Percentiles rank a stretch among this genome's conserved stretches.
Conservation (phyloP, 108 stramenopile species). For the Cylindrotheca fusiformis region DNA sequence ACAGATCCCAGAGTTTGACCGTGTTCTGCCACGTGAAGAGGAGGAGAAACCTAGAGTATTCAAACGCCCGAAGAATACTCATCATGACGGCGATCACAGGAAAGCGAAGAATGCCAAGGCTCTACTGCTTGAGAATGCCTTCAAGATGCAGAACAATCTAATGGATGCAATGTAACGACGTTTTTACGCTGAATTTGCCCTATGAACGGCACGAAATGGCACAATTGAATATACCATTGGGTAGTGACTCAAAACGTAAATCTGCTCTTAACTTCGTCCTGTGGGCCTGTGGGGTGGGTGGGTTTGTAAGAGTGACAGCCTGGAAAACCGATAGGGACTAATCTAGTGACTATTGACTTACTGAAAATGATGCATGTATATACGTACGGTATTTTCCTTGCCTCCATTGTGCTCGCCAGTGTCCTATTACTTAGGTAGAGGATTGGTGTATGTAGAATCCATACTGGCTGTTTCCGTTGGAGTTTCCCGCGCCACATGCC, state of each 20-base stretch:
- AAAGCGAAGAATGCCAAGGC: constrained; percentile 25
- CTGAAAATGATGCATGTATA: no score
- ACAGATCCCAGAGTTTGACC: neutral
- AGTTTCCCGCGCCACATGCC: neutral
- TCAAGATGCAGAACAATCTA: constrained; percentile 39
- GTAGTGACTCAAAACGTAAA: no score
- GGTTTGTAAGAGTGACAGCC: no score
- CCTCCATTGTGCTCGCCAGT: no score
- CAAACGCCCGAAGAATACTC: constrained; percentile 19
- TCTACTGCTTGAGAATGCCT: constrained; percentile 35
- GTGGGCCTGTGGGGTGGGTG: no score
- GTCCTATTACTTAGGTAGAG: no score
- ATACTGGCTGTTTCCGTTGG: no score
- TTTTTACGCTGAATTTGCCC: neutral
- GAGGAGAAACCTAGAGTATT: neutral
- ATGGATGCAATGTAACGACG: constrained; percentile 39
- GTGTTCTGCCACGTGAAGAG: neutral
- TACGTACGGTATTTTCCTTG: no score
- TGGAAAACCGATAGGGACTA: no score
- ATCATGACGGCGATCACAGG: constrained; percentile 2
- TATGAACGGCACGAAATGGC: neutral
- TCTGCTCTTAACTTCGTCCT: no score
- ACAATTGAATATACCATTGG: neutral
- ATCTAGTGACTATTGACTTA: no score
- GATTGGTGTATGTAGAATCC: no score